A percentile compares a stretch with the other conserved stretches of the same genome.
phyloP scores from a whole-genome alignment of 768 basidiomycete species.

The Tricholoma bakamatsutake region DNA sequence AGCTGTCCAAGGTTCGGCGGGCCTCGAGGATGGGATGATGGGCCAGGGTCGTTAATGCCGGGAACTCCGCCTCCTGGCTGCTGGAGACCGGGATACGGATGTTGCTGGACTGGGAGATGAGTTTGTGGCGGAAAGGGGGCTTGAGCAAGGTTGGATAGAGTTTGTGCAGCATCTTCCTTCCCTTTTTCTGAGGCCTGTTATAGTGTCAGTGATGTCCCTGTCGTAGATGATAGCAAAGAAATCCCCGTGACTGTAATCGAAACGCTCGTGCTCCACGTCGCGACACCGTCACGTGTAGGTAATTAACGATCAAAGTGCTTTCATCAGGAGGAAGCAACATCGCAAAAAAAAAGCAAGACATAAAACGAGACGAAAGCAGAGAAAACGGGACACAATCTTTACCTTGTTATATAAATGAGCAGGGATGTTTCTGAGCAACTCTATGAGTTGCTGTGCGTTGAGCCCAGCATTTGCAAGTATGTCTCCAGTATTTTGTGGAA shows the following conservation, averaged over 20 bases:
- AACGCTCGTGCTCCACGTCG: conserved; percentile 33
- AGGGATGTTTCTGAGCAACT: conserved; percentile 50
- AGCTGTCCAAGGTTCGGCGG: conserved; percentile 60
- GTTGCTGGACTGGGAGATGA: conserved; percentile 27
- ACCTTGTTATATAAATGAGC: conserved; percentile 49
- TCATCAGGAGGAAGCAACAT: conserved; percentile 11
- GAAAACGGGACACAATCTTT: conserved; percentile 18
- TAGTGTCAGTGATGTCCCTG: neutral
- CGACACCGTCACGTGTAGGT: conserved; percentile 32
- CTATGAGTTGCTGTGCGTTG: conserved; percentile 54
- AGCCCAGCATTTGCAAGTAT: conserved; percentile 28
- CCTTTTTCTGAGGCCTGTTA: conserved; percentile 39
- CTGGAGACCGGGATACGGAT: conserved; percentile 31
- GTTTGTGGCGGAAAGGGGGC: conserved; percentile 24
- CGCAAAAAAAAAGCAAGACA: conserved; percentile 10
- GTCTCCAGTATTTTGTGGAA: conserved; percentile 18
- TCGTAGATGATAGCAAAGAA: neutral
- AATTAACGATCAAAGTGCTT: conserved; percentile 18
- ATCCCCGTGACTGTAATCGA: conserved; percentile 30
- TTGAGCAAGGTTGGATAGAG: conserved; percentile 49
- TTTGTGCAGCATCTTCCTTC: conserved; percentile 59
- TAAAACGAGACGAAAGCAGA: conserved; percentile 5
- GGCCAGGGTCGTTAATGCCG: conserved; percentile 59
- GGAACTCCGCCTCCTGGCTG: conserved; percentile 35
- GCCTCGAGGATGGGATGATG: conserved; percentile 67